phyloP scores from a whole-genome alignment of 352 stramenopile genomes.

The Pythium phragmiticola region DNA sequence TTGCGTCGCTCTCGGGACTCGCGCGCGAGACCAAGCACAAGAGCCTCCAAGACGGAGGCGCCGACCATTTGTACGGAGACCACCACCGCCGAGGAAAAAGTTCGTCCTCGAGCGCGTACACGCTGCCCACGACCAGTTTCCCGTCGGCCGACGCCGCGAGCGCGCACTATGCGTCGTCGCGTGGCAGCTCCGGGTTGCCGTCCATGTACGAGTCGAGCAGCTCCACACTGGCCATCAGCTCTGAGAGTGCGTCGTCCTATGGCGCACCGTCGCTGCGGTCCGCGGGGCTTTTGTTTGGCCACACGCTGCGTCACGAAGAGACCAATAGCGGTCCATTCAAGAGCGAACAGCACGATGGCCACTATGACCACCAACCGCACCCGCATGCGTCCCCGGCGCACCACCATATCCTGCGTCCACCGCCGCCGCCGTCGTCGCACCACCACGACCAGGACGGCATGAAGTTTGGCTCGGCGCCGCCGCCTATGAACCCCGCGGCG shows the following conservation, averaged over 20 bases:
- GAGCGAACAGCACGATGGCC: slow-evolving; percentile 12
- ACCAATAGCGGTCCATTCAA: slow-evolving; percentile 24
- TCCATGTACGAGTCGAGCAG: slow-evolving; percentile 22
- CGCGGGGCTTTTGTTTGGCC: slow-evolving; percentile 15
- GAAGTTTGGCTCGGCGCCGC: slow-evolving; percentile 54
- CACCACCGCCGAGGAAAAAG: slow-evolving; percentile 18
- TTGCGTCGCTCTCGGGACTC: slow-evolving; percentile 19
- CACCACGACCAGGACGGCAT: slow-evolving; percentile 37
- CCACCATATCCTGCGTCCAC: slow-evolving; percentile 60
- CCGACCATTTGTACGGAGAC: slow-evolving; percentile 21
- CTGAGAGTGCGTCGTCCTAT: slow-evolving; percentile 22
- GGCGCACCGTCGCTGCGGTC: slow-evolving; percentile 4
- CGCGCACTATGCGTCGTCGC: slow-evolving; percentile 15
- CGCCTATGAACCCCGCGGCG: slow-evolving; percentile 63
- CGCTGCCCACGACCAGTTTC: slow-evolving; percentile 23
- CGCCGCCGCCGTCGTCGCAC: slow-evolving; percentile 19
- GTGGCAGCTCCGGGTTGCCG: slow-evolving; percentile 13
- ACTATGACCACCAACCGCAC: slow-evolving; percentile 35
- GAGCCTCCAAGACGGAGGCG: slow-evolving; percentile 7
- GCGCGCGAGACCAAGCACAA: slow-evolving; percentile 26
- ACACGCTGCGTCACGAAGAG: slow-evolving; percentile 24
- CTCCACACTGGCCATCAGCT: slow-evolving; percentile 24
- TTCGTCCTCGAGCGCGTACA: slow-evolving; percentile 10
- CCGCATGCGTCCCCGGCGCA: slow-evolving; percentile 21
- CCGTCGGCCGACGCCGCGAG: slow-evolving; percentile 14